Evolutionary conservation across 106 monocot species (phyloP).

Genomic region (Dendrobium chrysotoxum): DNA sequence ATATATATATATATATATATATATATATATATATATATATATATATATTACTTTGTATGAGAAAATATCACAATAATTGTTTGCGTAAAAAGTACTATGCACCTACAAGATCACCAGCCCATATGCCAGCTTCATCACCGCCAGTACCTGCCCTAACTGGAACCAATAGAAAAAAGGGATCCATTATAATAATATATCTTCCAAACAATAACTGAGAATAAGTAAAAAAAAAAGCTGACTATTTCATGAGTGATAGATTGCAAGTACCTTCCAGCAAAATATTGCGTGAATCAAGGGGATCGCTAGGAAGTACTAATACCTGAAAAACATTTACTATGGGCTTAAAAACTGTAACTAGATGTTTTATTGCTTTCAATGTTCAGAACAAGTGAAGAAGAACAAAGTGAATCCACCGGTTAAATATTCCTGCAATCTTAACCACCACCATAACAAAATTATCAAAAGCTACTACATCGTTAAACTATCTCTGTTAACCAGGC

Average conservation of each 20-base stretch:
- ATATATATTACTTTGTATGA: background rate
- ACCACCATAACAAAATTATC: background rate
- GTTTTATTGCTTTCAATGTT: background rate
- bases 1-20: too few relatives aligned
- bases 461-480: background rate
- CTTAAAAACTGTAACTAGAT: background rate
- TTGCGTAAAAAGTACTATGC: conserved; percentile 21
- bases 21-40: too few relatives aligned
- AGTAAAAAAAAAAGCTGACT: background rate
- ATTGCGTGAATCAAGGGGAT: conserved; percentile 92
- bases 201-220: background rate
- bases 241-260: background rate
- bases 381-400: background rate
- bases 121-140: conserved; percentile 96
- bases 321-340: conserved; percentile 13
- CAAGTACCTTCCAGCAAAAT: conserved; percentile 87
- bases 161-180: conserved; percentile 14
- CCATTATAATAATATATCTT: conserved; percentile 3
- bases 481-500: background rate
- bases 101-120: conserved; percentile 99
- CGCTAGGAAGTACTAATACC: conserved; percentile 76
- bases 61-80: background rate
- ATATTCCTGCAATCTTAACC: background rate
- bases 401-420: background rate
- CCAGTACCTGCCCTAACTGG: conserved; percentile 98